These are phyloP conservation scores for Trichoderma sp. DNA, from an alignment of 2,329 filamentous ascomycete species.

Conservation along the genomic window DNA sequence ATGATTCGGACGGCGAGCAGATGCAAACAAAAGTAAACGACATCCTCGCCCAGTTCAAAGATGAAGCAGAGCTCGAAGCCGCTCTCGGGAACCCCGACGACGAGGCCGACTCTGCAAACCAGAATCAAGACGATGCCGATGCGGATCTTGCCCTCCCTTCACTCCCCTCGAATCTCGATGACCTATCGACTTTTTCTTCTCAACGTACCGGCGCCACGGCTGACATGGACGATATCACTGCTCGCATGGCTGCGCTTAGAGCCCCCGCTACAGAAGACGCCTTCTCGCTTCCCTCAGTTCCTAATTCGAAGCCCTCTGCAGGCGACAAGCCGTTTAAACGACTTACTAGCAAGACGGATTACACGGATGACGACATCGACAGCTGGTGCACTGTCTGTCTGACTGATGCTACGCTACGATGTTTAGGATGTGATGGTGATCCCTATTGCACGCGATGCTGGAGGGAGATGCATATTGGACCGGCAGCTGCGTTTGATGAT, in stretches of 20 bases:
- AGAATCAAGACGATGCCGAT: not conserved
- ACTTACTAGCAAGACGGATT: slow-evolving; percentile 41
- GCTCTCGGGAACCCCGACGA: slow-evolving; percentile 13
- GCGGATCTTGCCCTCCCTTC: slow-evolving; percentile 42
- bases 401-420: slow-evolving; percentile 71
- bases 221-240: slow-evolving; percentile 44
- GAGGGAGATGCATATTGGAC: slow-evolving; percentile 74
- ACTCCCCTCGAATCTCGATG: slow-evolving; percentile 44
- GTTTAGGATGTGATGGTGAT: slow-evolving; percentile 67
- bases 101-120: not conserved
- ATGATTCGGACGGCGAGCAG: slow-evolving; percentile 50
- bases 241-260: slow-evolving; percentile 51
- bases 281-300: slow-evolving; percentile 48
- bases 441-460: slow-evolving; percentile 77
- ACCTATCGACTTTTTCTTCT: slow-evolving; percentile 31
- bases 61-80: slow-evolving; percentile 42
- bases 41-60: slow-evolving; percentile 45
- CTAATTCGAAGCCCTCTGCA: slow-evolving; percentile 44
- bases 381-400: slow-evolving; percentile 81
- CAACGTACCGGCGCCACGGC: slow-evolving; percentile 24
- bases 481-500: slow-evolving; percentile 67
- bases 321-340: slow-evolving; percentile 38
- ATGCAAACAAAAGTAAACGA: slow-evolving; percentile 45
- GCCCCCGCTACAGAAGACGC: slow-evolving; percentile 33
- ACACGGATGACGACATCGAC: slow-evolving; percentile 68